Percentiles rank a stretch among this genome's conserved stretches.
Conservation (phyloP, 108 stramenopile genomes). For the Mayamaea pseudoterrestris region DNA sequence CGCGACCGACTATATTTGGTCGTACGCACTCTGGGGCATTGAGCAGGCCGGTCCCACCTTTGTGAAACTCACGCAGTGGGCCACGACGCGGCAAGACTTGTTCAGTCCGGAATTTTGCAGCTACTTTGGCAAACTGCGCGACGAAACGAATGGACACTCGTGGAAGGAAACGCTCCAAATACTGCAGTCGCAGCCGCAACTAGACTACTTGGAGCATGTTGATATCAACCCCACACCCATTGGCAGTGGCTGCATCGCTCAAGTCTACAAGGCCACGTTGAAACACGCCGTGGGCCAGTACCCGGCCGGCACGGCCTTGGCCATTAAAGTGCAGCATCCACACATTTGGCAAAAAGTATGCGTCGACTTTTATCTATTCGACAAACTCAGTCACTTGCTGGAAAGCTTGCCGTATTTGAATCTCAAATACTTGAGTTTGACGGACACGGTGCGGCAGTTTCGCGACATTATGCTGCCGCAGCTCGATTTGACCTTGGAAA, state of each 20-base stretch:
- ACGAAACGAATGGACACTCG: slow-evolving; percentile 66
- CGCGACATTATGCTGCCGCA: slow-evolving; percentile 74
- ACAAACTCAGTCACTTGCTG: slow-evolving; percentile 42
- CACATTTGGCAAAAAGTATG: slow-evolving; percentile 70
- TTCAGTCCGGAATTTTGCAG: slow-evolving; percentile 70
- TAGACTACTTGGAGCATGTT: slow-evolving; percentile 17
- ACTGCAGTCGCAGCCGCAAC: slow-evolving; percentile 24
- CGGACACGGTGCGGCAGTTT: slow-evolving; percentile 77
- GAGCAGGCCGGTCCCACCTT: slow-evolving; percentile 83
- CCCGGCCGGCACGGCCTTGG: slow-evolving; percentile 51
- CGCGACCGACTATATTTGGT: slow-evolving; percentile 40
- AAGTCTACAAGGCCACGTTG: slow-evolving; percentile 68
- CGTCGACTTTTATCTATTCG: slow-evolving; percentile 79
- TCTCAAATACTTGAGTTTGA: slow-evolving; percentile 60
- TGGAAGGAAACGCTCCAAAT: slow-evolving; percentile 55
- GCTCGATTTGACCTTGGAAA: slow-evolving; percentile 76
- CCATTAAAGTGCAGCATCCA: slow-evolving; percentile 86
- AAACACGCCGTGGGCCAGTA: slow-evolving; percentile 13
- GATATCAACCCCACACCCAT: slow-evolving; percentile 46
- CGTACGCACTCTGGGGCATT: slow-evolving; percentile 78
- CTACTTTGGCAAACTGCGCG: slow-evolving; percentile 79
- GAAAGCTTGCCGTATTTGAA: slow-evolving; percentile 59
- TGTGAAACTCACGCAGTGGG: slow-evolving; percentile 89
- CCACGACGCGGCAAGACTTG: slow-evolving; percentile 78
- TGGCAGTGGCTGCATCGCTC: slow-evolving; percentile 84